Base-by-base conservation (phyloP, 306 rosid genomes). In the Glycine tomentella region DNA sequence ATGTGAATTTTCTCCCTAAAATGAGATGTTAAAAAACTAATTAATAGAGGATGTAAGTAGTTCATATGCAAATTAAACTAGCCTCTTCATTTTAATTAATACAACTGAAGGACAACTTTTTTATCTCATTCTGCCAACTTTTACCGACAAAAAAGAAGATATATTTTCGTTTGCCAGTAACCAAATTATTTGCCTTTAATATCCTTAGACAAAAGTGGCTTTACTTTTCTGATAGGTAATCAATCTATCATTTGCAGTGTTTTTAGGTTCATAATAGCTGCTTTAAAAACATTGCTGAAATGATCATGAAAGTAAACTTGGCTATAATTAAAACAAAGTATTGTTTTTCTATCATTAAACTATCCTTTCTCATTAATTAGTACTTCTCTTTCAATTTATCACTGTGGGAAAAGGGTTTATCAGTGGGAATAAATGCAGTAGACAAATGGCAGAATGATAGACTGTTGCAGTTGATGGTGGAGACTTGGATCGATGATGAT, bases 381-480 rank as follows among this genome's bases (percentile, higher is more conserved):
- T 25, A 12, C 48, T 52, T 72, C 49, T 72, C 2, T n/a, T 34
- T 33, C 34, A 53, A 36, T 36, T 36, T 36, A 36, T 36, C 36
- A 73, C 16, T 15, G 71, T 45, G 38, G 74, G 9, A 46, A 45
- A 69, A 69, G 14, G 17, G 33, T 38, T 40, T 55, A 40, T 10
- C 6, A 38, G 34, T 34, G 52, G 76, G 64, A 72, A 71, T 71
- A 25, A 70, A 72, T 72, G 77, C 64, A 72, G 16, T 38, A 2
- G 65, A 72, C 50, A 53, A 36, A 73, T 55, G 51, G 59, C 56
- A 46, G 42, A 46, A 69, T 15, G 52, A 67, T 67, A 44, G n/a
- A 67, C 4, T 66, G 51, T 3, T 66, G 33, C 31, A 66, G 72
- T 66, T 7, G 17, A 66, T 40, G 51, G 72, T 15, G 14, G 52